Conservation (phyloP, 1,284 basidiomycete species). For the Trametes hirsuta region DNA sequence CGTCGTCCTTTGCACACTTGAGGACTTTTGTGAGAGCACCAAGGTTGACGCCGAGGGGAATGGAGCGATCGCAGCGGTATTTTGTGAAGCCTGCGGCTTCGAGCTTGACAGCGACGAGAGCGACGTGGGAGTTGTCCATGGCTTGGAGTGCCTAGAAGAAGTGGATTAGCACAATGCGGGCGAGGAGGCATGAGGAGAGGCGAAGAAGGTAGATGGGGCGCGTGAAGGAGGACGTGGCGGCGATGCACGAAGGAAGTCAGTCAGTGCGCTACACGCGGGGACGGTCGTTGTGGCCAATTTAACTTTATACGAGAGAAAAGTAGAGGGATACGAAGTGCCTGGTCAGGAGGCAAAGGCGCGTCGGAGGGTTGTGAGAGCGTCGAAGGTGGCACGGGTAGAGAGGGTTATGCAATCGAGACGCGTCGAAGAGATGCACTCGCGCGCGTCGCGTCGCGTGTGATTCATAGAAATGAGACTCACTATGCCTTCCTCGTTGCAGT, state of each 20-base stretch:
- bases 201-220: neutral
- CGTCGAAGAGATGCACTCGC: neutral
- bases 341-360: neutral
- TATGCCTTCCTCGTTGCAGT: slow-evolving; percentile 96
- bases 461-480: slow-evolving; percentile 46
- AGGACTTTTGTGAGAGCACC: slow-evolving; percentile 93
- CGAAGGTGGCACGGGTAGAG: neutral
- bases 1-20: slow-evolving; percentile 97
- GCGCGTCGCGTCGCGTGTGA: too few species aligned
- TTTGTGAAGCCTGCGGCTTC: slow-evolving; percentile 80
- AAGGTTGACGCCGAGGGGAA: slow-evolving; percentile 93
- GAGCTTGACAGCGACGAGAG: slow-evolving; percentile 87
- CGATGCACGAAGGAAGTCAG: neutral
- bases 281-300: too few species aligned
- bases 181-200: neutral
- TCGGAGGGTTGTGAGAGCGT: too few species aligned
- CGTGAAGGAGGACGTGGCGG: neutral
- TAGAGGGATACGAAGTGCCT: neutral
- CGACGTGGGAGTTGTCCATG: slow-evolving; percentile 99
- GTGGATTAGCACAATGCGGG: neutral
- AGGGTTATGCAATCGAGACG: too few species aligned
- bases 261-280: too few species aligned
- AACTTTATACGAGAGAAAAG: too few species aligned
- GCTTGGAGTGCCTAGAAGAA: slow-evolving; percentile 73
- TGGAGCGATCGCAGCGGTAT: slow-evolving; percentile 95